Base-by-base conservation (phyloP, 2,329 filamentous ascomycete species). In the Penicillium sp. region DNA sequence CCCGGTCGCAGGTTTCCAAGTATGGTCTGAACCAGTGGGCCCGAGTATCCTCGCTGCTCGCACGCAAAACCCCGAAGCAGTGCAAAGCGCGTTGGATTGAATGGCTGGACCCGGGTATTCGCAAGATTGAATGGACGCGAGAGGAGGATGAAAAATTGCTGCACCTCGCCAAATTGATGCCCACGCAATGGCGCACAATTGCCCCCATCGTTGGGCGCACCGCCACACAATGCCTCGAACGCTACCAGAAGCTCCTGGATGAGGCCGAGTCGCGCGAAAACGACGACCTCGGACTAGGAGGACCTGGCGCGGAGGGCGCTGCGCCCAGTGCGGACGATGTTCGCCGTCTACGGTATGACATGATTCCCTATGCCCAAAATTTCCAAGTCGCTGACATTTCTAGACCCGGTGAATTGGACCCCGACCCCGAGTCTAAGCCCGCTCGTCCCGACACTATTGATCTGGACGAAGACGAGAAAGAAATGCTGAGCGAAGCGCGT, bases 31-130 rank as follows among this genome's bases (percentile, higher is more conserved):
- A 96, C 71, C 94, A 99, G 77, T 99, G 94, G 94, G 93, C 94
- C 71, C 93, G 94, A 75, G 94, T 97, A 60, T 97, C 94, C 52
- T 97, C 94, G 54, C 85, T 99, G 61, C 87, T 99, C 62, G 93
- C 93, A 72, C 90, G 95, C 69, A 99, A 99, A 77, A 97, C 94
- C 31, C 88, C 94, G 48, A 99, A 99, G 79, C 94, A 99, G 79
- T 99, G 94, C 85, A 99, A 99, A 79, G 93, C 94, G 57, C 84
- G 94, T 78, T 99, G 94, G 94, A 87, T 88, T 72, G 93, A 99
- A 83, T 99, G 94, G 93, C 84, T 99, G 63, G 94, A 99, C 71
- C 94, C 94, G 18, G 90, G 90, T 71, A 97, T 99, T 79, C 90
- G 93, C 70, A 99, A 99, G 81, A 94, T 96, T 65, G 94, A 99